Percentiles rank a stretch among this genome's conserved stretches.
phyloP scores from a whole-genome alignment of 345 rosid genomes.

The Cochlearia excelsa region DNA sequence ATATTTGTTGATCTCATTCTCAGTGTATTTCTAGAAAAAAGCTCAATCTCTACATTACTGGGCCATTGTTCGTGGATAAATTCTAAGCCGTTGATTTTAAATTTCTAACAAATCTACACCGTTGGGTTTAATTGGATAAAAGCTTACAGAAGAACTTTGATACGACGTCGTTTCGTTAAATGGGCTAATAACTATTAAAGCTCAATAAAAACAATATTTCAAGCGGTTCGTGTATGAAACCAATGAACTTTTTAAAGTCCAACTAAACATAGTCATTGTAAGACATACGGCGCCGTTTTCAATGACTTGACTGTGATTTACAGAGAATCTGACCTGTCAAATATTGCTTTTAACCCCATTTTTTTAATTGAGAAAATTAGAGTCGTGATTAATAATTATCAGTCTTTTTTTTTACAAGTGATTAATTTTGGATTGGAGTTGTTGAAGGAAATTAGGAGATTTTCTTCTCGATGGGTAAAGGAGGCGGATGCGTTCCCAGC shows the following conservation, averaged over 20 bases:
- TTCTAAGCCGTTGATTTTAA: background rate
- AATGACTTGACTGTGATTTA: slow-evolving; percentile 1
- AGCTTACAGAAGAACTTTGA: background rate
- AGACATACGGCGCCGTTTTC: slow-evolving; percentile 12
- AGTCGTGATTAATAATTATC: background rate
- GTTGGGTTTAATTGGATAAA: background rate
- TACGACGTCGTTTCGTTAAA: too few species aligned
- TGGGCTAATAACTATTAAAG: too few species aligned
- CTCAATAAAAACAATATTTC: too few species aligned
- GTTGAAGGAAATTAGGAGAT: slow-evolving; percentile 24
- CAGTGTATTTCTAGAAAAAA: background rate
- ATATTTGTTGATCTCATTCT: background rate
- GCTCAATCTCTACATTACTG: background rate
- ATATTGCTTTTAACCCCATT: slow-evolving; percentile 17
- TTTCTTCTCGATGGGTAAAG: slow-evolving; percentile 72
- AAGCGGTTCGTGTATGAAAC: too few species aligned
- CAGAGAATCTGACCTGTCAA: slow-evolving; percentile 11
- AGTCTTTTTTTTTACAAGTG: slow-evolving; percentile 1
- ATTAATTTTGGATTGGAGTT: background rate
- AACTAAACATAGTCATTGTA: background rate
- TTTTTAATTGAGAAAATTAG: background rate
- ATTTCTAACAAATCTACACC: background rate
- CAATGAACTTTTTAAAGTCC: background rate
- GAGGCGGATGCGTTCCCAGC: slow-evolving; percentile 95
- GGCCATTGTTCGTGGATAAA: background rate